Percentiles rank a stretch among this genome's conserved stretches.
phyloP scores from a whole-genome alignment of 768 basidiomycete species.

The Leccinum fibrillosum region DNA sequence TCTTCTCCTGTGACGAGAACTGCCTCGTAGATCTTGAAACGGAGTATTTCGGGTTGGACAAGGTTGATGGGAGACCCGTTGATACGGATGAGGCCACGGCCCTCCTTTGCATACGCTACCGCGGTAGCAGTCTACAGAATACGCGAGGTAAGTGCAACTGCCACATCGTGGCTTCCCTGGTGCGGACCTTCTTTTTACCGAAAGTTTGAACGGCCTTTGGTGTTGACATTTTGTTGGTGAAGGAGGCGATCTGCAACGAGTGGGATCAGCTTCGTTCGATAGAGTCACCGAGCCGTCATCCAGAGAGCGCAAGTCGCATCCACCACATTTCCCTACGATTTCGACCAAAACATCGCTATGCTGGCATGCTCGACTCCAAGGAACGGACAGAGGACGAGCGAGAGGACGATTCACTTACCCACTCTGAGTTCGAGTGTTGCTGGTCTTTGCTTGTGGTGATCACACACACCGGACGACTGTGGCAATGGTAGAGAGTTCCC shows the following conservation, averaged over 20 bases:
- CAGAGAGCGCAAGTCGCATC: slow-evolving; percentile 33
- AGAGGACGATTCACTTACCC: slow-evolving; percentile 35
- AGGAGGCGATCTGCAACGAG: slow-evolving; percentile 22
- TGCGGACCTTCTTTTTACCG: slow-evolving; percentile 97
- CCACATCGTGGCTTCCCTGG: background rate
- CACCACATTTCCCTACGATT: slow-evolving; percentile 34
- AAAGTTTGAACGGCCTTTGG: slow-evolving; percentile 96
- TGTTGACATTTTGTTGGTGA: slow-evolving; percentile 57
- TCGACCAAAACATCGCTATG: background rate
- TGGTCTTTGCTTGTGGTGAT: slow-evolving; percentile 7
- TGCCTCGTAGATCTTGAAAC: slow-evolving; percentile 98
- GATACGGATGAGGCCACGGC: slow-evolving; percentile 93
- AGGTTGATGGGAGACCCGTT: slow-evolving; percentile 97
- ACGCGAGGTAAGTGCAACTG: slow-evolving; percentile 1
- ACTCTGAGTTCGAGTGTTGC: slow-evolving; percentile 31
- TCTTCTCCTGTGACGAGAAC: slow-evolving; percentile 93
- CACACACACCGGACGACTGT: background rate
- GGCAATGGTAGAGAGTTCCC: slow-evolving; percentile 16
- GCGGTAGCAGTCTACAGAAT: slow-evolving; percentile 86
- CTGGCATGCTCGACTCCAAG: background rate
- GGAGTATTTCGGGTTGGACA: slow-evolving; percentile 91
- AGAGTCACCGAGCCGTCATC: slow-evolving; percentile 32
- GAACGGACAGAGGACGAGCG: background rate
- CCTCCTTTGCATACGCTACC: slow-evolving; percentile 95
- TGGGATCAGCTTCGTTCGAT: slow-evolving; percentile 16